A percentile compares a stretch with the other conserved stretches of the same genome.
Evolutionary conservation across 345 rosid genomes (phyloP).

Genomic region (Camelina neglecta): DNA sequence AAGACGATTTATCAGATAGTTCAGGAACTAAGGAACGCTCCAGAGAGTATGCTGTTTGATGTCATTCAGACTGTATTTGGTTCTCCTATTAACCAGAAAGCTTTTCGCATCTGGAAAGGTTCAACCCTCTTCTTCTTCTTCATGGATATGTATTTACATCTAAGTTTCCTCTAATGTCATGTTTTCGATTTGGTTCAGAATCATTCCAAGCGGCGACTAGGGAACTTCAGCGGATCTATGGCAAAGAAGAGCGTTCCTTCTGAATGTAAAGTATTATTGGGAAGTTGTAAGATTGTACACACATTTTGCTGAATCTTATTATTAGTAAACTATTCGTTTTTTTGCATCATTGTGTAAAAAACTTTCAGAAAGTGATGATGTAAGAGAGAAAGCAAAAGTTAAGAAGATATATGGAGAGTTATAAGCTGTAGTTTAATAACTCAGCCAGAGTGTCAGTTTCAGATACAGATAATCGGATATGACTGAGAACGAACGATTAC

Average conservation of each 20-base stretch:
- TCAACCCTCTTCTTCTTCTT: conserved; percentile 5
- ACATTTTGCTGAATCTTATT: conserved; percentile 34
- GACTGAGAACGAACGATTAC: conserved; percentile 19
- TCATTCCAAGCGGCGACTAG: conserved; percentile 93
- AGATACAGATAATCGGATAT: background rate
- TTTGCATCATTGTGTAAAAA: conserved; percentile 8
- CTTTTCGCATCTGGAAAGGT: conserved; percentile 97
- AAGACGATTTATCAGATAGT: conserved; percentile 96
- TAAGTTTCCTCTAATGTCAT: background rate
- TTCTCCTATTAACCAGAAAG: conserved; percentile 86
- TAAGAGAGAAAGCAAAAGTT: conserved; percentile 3
- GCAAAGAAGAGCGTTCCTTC: conserved; percentile 69
- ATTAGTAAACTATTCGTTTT: background rate
- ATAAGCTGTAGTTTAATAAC: background rate
- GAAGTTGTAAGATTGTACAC: background rate
- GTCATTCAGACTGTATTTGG: conserved; percentile 78
- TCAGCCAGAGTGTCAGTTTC: background rate
- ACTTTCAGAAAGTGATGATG: background rate
- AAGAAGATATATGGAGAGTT: conserved; percentile 9
- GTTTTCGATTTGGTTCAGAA: conserved; percentile 47
- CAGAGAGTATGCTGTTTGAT: conserved; percentile 74
- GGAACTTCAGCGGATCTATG: conserved; percentile 87
- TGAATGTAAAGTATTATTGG: conserved; percentile 28
- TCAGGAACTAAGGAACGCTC: conserved; percentile 84
- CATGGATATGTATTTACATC: conserved; percentile 3